These are phyloP conservation scores for Aureobasidium leucospermi DNA, from an alignment of 2,329 filamentous ascomycete genomes.

Conservation along the genomic window DNA sequence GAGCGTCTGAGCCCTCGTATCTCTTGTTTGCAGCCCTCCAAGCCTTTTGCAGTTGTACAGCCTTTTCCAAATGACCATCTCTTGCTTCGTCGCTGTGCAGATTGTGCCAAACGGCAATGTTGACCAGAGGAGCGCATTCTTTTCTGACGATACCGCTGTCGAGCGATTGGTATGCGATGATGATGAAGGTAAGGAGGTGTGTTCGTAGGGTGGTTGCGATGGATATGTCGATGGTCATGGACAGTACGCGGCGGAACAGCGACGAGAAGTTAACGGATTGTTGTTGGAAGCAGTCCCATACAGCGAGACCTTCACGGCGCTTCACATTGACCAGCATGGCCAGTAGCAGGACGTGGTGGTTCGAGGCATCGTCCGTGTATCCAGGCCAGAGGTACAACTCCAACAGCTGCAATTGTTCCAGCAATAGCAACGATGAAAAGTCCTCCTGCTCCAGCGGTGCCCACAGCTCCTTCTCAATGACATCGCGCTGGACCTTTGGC, in stretches of 20 bases:
- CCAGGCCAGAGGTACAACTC: constrained; percentile 95
- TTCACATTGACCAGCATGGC: constrained; percentile 83
- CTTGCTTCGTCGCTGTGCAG: constrained; percentile 69
- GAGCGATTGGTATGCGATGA: constrained; percentile 85
- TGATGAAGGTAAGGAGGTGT: constrained; percentile 82
- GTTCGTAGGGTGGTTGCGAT: constrained; percentile 49
- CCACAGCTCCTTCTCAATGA: constrained; percentile 84
- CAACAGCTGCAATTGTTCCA: constrained; percentile 85
- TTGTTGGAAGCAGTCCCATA: constrained; percentile 76
- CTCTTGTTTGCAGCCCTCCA: constrained; percentile 84
- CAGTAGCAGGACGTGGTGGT: constrained; percentile 84
- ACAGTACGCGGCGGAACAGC: constrained; percentile 82
- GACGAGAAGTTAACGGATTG: constrained; percentile 75
- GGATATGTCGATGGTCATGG: constrained; percentile 61
- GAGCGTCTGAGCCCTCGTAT: constrained; percentile 78
- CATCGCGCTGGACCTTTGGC: constrained; percentile 66
- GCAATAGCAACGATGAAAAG: constrained; percentile 69
- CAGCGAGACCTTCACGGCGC: constrained; percentile 74
- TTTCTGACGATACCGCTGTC: constrained; percentile 85
- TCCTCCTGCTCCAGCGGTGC: constrained; percentile 73
- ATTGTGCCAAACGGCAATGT: constrained; percentile 94
- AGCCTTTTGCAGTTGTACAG: constrained; percentile 71
- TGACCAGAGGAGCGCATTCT: constrained; percentile 91
- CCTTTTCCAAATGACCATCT: constrained; percentile 65
- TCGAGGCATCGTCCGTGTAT: constrained; percentile 80